These are phyloP conservation scores for Phytophthora sojae DNA, from an alignment of 352 stramenopile species.

Conservation along the genomic window DNA sequence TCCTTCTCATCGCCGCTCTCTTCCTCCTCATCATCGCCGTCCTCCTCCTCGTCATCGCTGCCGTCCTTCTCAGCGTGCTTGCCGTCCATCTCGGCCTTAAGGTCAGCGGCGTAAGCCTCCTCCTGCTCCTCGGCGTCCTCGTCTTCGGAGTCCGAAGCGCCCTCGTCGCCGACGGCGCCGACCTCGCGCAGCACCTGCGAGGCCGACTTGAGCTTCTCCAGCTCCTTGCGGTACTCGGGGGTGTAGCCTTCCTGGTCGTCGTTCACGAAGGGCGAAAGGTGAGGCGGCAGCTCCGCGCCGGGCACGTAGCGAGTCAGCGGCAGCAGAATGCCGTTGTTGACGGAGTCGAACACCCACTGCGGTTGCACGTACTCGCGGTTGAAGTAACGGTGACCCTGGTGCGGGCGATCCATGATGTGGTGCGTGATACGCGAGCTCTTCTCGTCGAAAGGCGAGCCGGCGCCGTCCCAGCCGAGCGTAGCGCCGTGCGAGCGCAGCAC, in stretches of 20 bases:
- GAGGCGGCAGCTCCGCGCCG: constrained; percentile 91
- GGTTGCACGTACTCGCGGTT: constrained; percentile 98
- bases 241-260: constrained; percentile 97
- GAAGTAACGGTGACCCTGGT: constrained; percentile 90
- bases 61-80: constrained; percentile 43
- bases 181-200: constrained; percentile 76
- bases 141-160: constrained; percentile 44
- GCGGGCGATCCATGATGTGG: constrained; percentile 96
- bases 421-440: constrained; percentile 97
- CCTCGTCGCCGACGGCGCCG: constrained; percentile 47
- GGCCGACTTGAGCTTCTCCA: constrained; percentile 88
- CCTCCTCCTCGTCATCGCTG: constrained; percentile 53
- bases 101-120: constrained; percentile 72
- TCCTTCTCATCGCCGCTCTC: constrained; percentile 48
- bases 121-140: constrained; percentile 77
- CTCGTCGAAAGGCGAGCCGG: constrained; percentile 90
- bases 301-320: constrained; percentile 94
- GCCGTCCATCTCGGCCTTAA: constrained; percentile 81
- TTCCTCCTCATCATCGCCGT: constrained; percentile 27
- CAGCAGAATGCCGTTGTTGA: constrained; percentile 97
- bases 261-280: constrained; percentile 97
- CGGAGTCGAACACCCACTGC: constrained; percentile 99
- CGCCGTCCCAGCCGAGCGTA: constrained; percentile 96
- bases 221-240: constrained; percentile 95
- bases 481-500: constrained; percentile 95